Percentiles rank a stretch among this genome's conserved stretches.
phyloP scores from a whole-genome alignment of 257 asterid species.

The Solanum commersonii region DNA sequence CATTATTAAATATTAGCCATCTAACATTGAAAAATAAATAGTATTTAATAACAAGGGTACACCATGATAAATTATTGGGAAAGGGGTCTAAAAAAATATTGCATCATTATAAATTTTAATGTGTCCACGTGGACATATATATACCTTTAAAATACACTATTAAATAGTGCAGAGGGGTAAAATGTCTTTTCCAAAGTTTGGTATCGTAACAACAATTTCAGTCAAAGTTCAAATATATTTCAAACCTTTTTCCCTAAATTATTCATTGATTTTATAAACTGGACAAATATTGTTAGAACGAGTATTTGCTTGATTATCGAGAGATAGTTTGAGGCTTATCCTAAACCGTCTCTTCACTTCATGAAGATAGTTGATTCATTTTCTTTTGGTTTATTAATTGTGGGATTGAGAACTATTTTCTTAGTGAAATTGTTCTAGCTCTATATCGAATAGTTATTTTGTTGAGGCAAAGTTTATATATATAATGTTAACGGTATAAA shows the following conservation, averaged over 20 bases:
- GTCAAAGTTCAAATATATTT: too few relatives aligned
- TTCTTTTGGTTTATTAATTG: not conserved
- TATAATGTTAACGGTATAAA: not conserved
- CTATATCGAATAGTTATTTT: not conserved
- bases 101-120: too few relatives aligned
- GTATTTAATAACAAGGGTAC: not conserved
- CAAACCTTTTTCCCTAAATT: too few relatives aligned
- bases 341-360: not conserved
- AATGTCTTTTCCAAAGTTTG: too few relatives aligned
- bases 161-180: too few relatives aligned
- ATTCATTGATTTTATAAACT: too few relatives aligned
- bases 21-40: too few relatives aligned
- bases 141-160: too few relatives aligned
- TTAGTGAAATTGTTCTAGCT: not conserved
- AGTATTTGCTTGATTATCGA: not conserved
- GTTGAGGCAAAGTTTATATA: not conserved
- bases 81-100: too few relatives aligned
- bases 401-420: not conserved
- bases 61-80: not conserved
- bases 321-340: not conserved
- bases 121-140: too few relatives aligned
- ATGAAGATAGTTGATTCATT: not conserved
- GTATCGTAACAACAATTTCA: too few relatives aligned
- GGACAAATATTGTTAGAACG: fast-evolving
- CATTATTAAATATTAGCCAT: not conserved